Evolutionary conservation across 176 grass and related monocot species (phyloP).

Genomic region (Oryza glaberrima): DNA sequence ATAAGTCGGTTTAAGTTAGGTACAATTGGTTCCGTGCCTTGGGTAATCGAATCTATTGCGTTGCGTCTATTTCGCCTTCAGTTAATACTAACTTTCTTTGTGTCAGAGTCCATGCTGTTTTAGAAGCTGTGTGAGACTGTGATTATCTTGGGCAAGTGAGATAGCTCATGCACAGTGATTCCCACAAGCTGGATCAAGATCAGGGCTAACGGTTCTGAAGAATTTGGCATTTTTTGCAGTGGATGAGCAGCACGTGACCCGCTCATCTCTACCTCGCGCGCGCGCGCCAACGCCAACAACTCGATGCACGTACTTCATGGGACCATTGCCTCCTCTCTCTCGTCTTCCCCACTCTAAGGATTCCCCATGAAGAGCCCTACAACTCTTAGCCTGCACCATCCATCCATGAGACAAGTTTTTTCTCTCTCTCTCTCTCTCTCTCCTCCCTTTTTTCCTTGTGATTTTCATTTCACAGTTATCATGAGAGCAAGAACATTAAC

Average conservation of each 20-base stretch:
- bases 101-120: background rate
- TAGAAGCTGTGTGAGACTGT: background rate
- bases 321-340: constrained; percentile 45
- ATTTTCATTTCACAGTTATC: constrained; percentile 39
- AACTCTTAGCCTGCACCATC: constrained; percentile 49
- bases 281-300: constrained; percentile 6
- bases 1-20: no score
- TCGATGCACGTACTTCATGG: constrained; percentile 59
- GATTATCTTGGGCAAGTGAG: background rate
- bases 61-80: no score
- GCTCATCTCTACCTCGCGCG: background rate
- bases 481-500: constrained; percentile 39
- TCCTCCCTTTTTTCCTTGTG: background rate
- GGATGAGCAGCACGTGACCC: constrained; percentile 43
- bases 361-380: constrained; percentile 67
- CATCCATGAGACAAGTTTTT: constrained; percentile 37
- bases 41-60: no score
- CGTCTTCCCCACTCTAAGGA: constrained; percentile 62
- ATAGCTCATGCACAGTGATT: background rate
- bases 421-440: background rate
- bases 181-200: background rate
- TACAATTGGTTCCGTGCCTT: no score
- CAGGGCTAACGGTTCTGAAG: constrained; percentile 34
- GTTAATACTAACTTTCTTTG: background rate
- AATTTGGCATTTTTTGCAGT: constrained; percentile 44